phyloP scores from a whole-genome alignment of 228 moss, liverwort and hornwort species.

The Sphagnum magellanicum region DNA sequence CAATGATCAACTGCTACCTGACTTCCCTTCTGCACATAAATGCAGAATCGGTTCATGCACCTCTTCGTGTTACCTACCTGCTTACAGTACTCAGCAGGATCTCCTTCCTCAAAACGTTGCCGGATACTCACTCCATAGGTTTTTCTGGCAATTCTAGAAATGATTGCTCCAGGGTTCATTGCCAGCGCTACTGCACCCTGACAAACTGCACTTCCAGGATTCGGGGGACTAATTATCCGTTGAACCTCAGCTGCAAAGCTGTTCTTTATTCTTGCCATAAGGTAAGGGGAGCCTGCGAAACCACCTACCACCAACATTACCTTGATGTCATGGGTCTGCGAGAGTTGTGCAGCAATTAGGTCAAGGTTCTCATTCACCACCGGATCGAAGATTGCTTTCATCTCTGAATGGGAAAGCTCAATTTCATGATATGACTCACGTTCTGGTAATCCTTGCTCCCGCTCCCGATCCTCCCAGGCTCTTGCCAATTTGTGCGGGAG shows the following conservation, averaged over 20 bases:
- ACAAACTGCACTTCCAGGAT: conserved; percentile 52
- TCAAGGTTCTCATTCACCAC: conserved; percentile 17
- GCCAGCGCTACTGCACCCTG: conserved; percentile 41
- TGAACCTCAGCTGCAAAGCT: conserved; percentile 3
- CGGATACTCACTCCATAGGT: conserved; percentile 26
- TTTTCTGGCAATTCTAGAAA: conserved; percentile 25
- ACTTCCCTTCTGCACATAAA: conserved; percentile 23
- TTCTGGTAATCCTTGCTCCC: no score
- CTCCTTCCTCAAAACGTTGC: conserved; percentile 27
- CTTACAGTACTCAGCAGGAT: conserved; percentile 9
- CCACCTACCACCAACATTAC: conserved; percentile 37
- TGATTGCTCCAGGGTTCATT: conserved; percentile 11
- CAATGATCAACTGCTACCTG: conserved; percentile 7
- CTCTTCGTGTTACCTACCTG: conserved; percentile 18
- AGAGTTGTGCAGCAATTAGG: conserved; percentile 10
- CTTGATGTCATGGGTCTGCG: conserved; percentile 15
- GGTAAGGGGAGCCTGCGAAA: conserved; percentile 28
- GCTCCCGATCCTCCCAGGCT: conserved; percentile 25
- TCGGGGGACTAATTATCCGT: conserved; percentile 19
- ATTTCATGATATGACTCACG: conserved; percentile 13
- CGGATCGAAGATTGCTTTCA: conserved; percentile 31
- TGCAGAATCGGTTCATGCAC: conserved; percentile 25
- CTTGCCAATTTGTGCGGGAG: conserved; percentile 16
- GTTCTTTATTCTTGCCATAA: conserved; percentile 12
- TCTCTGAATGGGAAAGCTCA: conserved; percentile 13